Conservation (phyloP, 2,329 filamentous ascomycete species). For the Pseudogymnoascus sp. region DNA sequence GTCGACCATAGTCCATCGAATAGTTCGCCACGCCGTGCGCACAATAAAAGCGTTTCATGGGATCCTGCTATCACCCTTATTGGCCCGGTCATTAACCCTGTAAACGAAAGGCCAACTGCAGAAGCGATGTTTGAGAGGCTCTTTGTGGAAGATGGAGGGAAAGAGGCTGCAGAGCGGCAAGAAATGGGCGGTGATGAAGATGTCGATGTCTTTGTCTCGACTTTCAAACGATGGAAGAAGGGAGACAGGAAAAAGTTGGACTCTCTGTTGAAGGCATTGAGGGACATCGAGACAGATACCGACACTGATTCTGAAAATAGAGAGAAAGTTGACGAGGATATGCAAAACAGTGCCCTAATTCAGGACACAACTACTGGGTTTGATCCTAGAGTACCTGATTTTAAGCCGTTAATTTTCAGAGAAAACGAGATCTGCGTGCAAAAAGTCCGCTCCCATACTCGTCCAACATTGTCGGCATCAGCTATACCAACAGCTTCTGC, state of each 20-base stretch:
- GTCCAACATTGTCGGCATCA: not conserved
- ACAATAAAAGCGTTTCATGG: constrained; percentile 3
- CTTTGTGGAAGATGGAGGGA: not conserved
- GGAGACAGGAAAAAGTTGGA: not conserved
- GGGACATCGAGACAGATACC: not conserved
- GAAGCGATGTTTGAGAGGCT: not conserved
- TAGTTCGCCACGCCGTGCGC: not conserved
- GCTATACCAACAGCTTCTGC: not conserved
- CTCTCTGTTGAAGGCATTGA: not conserved
- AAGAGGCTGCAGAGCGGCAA: not conserved
- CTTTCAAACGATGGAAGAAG: not conserved
- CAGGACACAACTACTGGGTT: not conserved
- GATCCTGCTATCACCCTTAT: not conserved
- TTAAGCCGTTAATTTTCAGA: not conserved
- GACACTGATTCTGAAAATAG: not conserved
- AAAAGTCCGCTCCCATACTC: not conserved
- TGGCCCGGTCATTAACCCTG: not conserved
- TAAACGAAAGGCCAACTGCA: not conserved
- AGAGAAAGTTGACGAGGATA: not conserved
- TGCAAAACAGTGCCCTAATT: not conserved
- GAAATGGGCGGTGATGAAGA: not conserved
- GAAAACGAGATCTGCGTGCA: not conserved
- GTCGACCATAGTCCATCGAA: not conserved
- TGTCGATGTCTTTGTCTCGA: not conserved
- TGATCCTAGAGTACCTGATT: not conserved